Evolutionary conservation across 768 basidiomycete genomes (phyloP).

Genomic region (Podaxis sp.): DNA sequence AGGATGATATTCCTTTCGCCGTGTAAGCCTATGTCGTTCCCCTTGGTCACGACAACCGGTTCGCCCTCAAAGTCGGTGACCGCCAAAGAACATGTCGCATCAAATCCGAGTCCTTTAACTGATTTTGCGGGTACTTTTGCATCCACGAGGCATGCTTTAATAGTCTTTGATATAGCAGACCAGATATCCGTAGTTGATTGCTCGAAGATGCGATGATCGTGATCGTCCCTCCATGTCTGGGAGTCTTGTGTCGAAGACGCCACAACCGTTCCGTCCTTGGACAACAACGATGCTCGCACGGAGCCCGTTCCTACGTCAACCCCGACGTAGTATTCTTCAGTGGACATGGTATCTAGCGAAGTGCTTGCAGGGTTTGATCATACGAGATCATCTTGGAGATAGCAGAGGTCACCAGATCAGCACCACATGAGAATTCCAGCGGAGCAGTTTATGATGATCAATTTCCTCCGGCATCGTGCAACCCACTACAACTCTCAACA

Average conservation of each 20-base stretch:
- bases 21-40: constrained; percentile 53
- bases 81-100: constrained; percentile 95
- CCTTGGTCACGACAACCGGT: constrained; percentile 74
- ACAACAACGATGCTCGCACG: constrained; percentile 81
- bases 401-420: constrained; percentile 8
- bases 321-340: constrained; percentile 60
- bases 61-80: constrained; percentile 74
- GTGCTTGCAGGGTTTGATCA: background rate
- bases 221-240: constrained; percentile 79
- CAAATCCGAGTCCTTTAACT: constrained; percentile 90
- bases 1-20: constrained; percentile 87
- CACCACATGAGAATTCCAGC: background rate
- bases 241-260: constrained; percentile 82
- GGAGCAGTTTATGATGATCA: too few species aligned
- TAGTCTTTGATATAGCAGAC: constrained; percentile 60
- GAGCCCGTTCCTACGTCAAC: constrained; percentile 94
- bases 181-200: constrained; percentile 92
- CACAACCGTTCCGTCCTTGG: constrained; percentile 61
- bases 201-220: constrained; percentile 93
- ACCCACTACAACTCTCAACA: background rate
- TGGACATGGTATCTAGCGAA: constrained; percentile 28
- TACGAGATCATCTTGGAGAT: constrained; percentile 8
- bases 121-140: constrained; percentile 39
- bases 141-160: constrained; percentile 60
- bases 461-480: background rate